phyloP scores from a whole-genome alignment of 2,329 filamentous ascomycete genomes.

The Seiridium cupressi region DNA sequence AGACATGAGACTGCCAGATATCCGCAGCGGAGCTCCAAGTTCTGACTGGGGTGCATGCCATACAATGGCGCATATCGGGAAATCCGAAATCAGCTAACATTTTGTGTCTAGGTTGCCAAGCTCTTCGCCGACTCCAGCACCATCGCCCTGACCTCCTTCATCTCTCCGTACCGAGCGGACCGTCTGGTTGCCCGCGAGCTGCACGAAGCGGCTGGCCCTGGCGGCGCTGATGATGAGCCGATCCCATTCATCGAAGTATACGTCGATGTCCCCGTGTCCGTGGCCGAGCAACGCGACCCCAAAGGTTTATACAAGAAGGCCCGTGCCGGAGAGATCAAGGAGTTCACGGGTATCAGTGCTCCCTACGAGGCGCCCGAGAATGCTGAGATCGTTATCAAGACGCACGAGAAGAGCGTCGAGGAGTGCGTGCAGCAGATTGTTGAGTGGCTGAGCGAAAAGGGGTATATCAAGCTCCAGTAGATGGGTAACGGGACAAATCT shows the following conservation, averaged over 20 bases:
- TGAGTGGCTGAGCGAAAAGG: slow-evolving; percentile 71
- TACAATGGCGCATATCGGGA: background rate
- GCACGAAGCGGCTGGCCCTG: slow-evolving; percentile 60
- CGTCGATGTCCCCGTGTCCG: slow-evolving; percentile 86
- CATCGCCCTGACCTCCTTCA: slow-evolving; percentile 92
- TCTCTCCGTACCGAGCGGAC: slow-evolving; percentile 90
- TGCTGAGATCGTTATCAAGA: slow-evolving; percentile 85
- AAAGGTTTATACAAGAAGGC: slow-evolving; percentile 99
- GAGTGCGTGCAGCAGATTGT: slow-evolving; percentile 86
- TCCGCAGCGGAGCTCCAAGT: too few relatives aligned
- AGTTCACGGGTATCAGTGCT: slow-evolving; percentile 93
- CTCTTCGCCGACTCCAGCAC: slow-evolving; percentile 90
- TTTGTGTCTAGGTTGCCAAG: slow-evolving; percentile 70
- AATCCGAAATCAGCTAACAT: background rate
- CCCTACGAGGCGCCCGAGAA: slow-evolving; percentile 89
- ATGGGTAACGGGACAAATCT: background rate
- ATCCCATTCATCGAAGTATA: slow-evolving; percentile 93
- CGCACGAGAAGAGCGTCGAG: slow-evolving; percentile 78
- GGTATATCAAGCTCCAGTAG: slow-evolving; percentile 42
- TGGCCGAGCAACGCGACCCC: slow-evolving; percentile 91
- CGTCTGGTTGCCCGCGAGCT: slow-evolving; percentile 77
- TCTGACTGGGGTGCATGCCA: too few relatives aligned
- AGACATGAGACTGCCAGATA: background rate
- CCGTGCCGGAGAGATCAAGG: slow-evolving; percentile 87
- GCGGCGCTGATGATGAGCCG: slow-evolving; percentile 64